phyloP scores from a whole-genome alignment of 495 filamentous ascomycete genomes.

The Penicillium canariense region DNA sequence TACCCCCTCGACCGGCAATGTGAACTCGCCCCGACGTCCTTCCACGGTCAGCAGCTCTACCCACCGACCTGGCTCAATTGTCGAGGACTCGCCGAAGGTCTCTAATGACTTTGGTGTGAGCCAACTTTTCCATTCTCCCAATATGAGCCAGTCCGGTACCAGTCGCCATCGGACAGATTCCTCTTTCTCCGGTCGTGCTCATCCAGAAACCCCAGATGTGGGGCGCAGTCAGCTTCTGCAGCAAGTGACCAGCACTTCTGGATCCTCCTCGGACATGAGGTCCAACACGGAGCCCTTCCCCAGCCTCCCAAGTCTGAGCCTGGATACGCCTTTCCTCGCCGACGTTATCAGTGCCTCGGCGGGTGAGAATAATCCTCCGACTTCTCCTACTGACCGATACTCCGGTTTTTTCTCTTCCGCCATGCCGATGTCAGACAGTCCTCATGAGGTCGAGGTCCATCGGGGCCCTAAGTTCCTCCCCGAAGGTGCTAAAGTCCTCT shows the following conservation, averaged over 20 bases:
- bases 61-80: slow-evolving; percentile 59
- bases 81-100: slow-evolving; percentile 59
- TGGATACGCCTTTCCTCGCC: slow-evolving; percentile 45
- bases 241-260: slow-evolving; percentile 23
- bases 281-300: slow-evolving; percentile 36
- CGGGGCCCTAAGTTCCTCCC: slow-evolving; percentile 11
- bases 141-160: slow-evolving; percentile 27
- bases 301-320: slow-evolving; percentile 38
- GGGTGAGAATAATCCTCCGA: slow-evolving; percentile 23
- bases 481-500: slow-evolving; percentile 59
- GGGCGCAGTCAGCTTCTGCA: slow-evolving; percentile 31
- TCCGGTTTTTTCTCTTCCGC: slow-evolving; percentile 83
- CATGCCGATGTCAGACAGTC: slow-evolving; percentile 72
- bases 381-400: slow-evolving; percentile 36
- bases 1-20: slow-evolving; percentile 45
- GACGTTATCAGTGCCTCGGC: slow-evolving; percentile 32
- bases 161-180: slow-evolving; percentile 37
- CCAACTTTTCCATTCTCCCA: slow-evolving; percentile 37
- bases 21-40: slow-evolving; percentile 42
- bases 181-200: slow-evolving; percentile 27
- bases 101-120: slow-evolving; percentile 50
- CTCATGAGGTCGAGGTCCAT: slow-evolving; percentile 22
- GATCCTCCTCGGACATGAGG: slow-evolving; percentile 2
- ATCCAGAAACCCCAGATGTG: slow-evolving; percentile 21
- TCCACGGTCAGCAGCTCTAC: slow-evolving; percentile 45